These are phyloP conservation scores for Nicotiana paniculata DNA, from an alignment of 257 asterid species.

Conservation along the genomic window DNA sequence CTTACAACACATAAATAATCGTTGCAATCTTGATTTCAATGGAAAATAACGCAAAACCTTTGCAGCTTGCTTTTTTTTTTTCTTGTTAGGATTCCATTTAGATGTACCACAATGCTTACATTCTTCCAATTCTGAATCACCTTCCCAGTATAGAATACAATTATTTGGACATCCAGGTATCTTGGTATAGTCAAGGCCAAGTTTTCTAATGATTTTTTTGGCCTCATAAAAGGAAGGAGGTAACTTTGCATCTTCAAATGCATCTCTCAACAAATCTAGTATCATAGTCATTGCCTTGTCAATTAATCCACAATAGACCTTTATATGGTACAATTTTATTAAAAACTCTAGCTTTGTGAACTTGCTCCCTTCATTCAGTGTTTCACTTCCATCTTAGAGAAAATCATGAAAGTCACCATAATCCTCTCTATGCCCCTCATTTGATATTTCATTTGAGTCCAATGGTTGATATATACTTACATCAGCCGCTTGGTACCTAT, in stretches of 20 bases:
- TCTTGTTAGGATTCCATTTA: neutral
- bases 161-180: no score
- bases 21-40: neutral
- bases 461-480: neutral
- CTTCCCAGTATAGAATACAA: no score
- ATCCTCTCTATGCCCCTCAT: neutral
- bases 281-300: no score
- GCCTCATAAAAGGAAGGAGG: no score
- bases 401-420: neutral
- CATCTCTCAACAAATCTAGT: no score
- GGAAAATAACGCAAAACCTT: neutral
- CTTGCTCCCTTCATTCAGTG: neutral
- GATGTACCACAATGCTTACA: no score
- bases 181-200: no score
- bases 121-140: no score
- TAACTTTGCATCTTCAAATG: no score
- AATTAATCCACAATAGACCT: no score
- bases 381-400: neutral
- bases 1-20: neutral
- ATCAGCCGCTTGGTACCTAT: no score
- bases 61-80: neutral
- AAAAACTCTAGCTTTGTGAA: neutral
- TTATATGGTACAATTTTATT: neutral
- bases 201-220: no score
- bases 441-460: neutral